phyloP scores from a whole-genome alignment of 1,284 basidiomycete species.

The Leccinum pseudoinsigne region DNA sequence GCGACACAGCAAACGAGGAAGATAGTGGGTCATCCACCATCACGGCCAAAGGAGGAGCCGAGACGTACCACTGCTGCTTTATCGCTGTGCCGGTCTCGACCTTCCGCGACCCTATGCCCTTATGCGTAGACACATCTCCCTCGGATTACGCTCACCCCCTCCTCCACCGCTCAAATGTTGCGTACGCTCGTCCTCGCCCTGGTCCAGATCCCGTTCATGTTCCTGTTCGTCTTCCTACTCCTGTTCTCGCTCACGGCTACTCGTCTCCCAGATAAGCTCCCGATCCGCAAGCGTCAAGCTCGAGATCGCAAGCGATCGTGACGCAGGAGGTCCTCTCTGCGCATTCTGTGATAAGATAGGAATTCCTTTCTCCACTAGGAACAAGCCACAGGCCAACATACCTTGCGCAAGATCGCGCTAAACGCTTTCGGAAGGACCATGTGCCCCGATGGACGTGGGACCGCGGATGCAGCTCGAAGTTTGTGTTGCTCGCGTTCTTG shows the following conservation, averaged over 20 bases:
- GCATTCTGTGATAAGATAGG: constrained; percentile 37
- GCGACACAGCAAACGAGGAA: constrained; percentile 18
- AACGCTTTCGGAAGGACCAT: too few species aligned
- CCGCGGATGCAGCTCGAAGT: too few species aligned
- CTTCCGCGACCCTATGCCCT: constrained; percentile 27
- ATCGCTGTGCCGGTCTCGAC: constrained; percentile 30
- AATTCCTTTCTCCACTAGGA: constrained; percentile 36
- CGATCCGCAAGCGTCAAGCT: too few species aligned
- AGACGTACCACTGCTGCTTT: constrained; percentile 35
- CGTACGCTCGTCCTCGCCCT: too few species aligned
- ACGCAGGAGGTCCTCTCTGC: constrained; percentile 27
- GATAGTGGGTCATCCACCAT: constrained; percentile 17
- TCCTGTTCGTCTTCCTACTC: too few species aligned
- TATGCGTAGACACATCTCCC: constrained; percentile 35
- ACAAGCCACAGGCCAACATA: not conserved
- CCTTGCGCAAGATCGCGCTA: too few species aligned
- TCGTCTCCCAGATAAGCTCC: too few species aligned
- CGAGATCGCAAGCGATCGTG: constrained; percentile 18
- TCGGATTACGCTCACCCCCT: constrained; percentile 25
- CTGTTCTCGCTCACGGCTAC: too few species aligned
- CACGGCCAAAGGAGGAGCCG: constrained; percentile 35
- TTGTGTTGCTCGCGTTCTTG: too few species aligned
- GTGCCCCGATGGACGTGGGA: too few species aligned
- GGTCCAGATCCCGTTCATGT: too few species aligned
- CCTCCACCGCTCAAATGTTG: too few species aligned